phyloP scores from a whole-genome alignment of 805 yeast genomes.

The Kregervanrija pseudodelftensis region DNA sequence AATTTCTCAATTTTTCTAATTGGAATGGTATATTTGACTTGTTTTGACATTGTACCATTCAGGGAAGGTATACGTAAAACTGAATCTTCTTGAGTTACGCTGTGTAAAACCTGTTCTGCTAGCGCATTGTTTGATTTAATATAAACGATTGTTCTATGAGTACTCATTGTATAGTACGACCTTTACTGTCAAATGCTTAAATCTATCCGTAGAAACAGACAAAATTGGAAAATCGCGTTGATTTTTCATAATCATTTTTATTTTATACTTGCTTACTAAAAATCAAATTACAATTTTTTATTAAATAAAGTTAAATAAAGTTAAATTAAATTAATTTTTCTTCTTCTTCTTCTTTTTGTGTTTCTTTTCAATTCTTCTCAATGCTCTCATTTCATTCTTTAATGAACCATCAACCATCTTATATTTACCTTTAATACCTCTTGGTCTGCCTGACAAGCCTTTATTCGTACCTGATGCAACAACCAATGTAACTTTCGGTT shows the following conservation, averaged over 20 bases:
- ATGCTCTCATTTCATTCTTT: constrained; percentile 96
- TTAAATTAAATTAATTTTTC: neutral
- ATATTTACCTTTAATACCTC: constrained; percentile 94
- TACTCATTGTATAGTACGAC: too few relatives aligned
- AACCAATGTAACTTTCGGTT: constrained; percentile 82
- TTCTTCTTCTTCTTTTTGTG: constrained; percentile 45
- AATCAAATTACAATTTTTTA: neutral
- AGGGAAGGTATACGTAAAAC: constrained; percentile 15
- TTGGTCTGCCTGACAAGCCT: constrained; percentile 91
- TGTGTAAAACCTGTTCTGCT: neutral
- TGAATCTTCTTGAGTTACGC: constrained; percentile 9
- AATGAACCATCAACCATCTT: constrained; percentile 98
- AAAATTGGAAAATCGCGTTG: too few relatives aligned
- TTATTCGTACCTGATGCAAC: constrained; percentile 80
- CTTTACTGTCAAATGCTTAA: too few relatives aligned
- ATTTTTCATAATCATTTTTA: neutral
- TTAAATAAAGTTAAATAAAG: neutral
- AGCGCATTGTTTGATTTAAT: too few relatives aligned
- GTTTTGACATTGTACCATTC: constrained; percentile 1
- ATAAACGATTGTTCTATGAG: too few relatives aligned
- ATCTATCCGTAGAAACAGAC: too few relatives aligned
- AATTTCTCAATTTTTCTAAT: neutral
- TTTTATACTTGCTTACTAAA: neutral
- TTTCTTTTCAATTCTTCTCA: constrained; percentile 84
- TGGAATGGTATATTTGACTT: constrained; percentile 8